Percentiles rank a stretch among this genome's conserved stretches.
These are phyloP conservation scores for Blastobotrys illinoisensis DNA, from an alignment of 1,139 yeast genomes.

Conservation along the genomic window DNA sequence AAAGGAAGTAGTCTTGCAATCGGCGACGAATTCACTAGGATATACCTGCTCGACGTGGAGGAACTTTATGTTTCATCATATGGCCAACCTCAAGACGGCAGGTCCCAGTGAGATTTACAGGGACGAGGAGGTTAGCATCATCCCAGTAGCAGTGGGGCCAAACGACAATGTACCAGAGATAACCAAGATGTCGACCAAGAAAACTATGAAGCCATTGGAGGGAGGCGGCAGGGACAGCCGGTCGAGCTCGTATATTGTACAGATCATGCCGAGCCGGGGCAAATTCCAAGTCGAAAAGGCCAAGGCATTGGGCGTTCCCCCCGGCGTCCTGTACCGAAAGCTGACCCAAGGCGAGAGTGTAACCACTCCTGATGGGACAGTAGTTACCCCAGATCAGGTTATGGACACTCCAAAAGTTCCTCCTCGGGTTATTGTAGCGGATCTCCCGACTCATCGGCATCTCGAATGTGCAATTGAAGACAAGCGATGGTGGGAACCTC, in stretches of 20 bases:
- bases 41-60: slow-evolving; percentile 77
- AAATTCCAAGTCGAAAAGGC: slow-evolving; percentile 68
- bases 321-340: slow-evolving; percentile 53
- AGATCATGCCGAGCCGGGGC: slow-evolving; percentile 68
- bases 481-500: neutral
- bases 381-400: slow-evolving; percentile 66
- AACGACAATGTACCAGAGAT: neutral
- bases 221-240: slow-evolving; percentile 3
- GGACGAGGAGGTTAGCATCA: slow-evolving; percentile 50
- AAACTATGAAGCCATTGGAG: neutral
- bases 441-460: slow-evolving; percentile 58
- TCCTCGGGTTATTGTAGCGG: slow-evolving; percentile 60
- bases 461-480: slow-evolving; percentile 31
- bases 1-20: slow-evolving; percentile 43
- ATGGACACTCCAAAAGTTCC: slow-evolving; percentile 56
- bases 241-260: slow-evolving; percentile 55
- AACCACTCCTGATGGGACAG: slow-evolving; percentile 51
- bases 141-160: slow-evolving; percentile 33
- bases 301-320: slow-evolving; percentile 58
- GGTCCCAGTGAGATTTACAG: slow-evolving; percentile 37
- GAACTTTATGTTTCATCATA: slow-evolving; percentile 79
- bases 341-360: slow-evolving; percentile 61
- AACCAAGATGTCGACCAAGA: neutral
- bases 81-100: slow-evolving; percentile 49
- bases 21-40: slow-evolving; percentile 36